Evolutionary conservation across 2,329 filamentous ascomycete species (phyloP), one percentile per base, ranked within the genome.

Genomic region (Hymenoscyphus linearis): DNA sequence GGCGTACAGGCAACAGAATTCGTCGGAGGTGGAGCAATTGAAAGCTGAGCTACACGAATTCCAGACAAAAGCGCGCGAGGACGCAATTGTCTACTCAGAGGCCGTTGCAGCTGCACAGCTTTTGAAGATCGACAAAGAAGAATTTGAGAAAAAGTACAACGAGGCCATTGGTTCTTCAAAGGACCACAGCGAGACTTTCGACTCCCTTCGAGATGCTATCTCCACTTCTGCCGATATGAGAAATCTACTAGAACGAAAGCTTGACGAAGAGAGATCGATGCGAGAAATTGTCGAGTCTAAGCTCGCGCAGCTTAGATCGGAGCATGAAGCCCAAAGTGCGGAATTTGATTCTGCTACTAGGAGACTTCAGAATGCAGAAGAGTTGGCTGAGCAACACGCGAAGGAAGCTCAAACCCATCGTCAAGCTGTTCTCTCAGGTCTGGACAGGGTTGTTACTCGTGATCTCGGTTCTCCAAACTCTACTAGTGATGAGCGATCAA

Each of bases 381-480:
- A 96, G 70, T 77, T 98, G 52, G 90, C 90, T 1, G 90, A 96
- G 70, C 91, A 88, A 67, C 88, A 96, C 74, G 90, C 93, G 4
- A 85, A 87, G 67, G 96, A 99, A 77, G 93, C 95, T 5, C 84
- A 87, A 60, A 89, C 89, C 16, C 93, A 98, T 72, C 90, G 90
- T 26, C 81, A 89, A 68, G 93, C 90, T 25, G 86, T 99, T 36
- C 78, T 98, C 53, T 82, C 86, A 55, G 93, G 95, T 4, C 81
- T 99, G 12, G 89, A 91, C 68, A 92, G 88, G 74, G 83, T 93
- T 9, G 77, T 82, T 0, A 73, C 82, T 1, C 82, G 82, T 36
- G 82, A 85, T 62, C 72, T 80, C 27, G 74, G 77, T 47, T 77
- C 77, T 36, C 71, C 76, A 2, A 77, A 73, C 64, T 80, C 79